phyloP scores from a whole-genome alignment of 2,329 filamentous ascomycete species.

The Penicillium sp. region DNA sequence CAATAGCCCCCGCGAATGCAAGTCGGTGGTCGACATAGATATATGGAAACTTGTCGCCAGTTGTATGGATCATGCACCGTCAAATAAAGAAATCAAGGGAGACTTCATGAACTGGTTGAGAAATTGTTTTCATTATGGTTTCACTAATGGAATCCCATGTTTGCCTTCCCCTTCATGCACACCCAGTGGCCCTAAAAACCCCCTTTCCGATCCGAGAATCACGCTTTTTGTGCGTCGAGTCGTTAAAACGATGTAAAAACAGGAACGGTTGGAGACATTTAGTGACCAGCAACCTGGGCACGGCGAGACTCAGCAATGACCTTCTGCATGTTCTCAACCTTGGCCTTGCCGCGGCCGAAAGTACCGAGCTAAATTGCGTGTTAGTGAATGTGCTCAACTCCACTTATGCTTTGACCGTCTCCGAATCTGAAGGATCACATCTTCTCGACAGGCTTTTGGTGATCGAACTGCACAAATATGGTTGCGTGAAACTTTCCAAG shows the following conservation, averaged over 20 bases:
- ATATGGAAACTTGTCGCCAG: not conserved
- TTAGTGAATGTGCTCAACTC: not conserved
- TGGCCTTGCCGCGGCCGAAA: slow-evolving; percentile 97
- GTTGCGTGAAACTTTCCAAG: not conserved
- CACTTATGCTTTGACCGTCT: not conserved
- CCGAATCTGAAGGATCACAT: not conserved
- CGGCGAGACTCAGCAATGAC: slow-evolving; percentile 96
- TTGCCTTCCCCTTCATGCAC: slow-evolving; percentile 31
- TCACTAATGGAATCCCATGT: slow-evolving; percentile 30
- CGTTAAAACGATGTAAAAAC: slow-evolving; percentile 30
- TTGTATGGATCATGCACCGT: not conserved
- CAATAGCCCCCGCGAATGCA: too few species aligned
- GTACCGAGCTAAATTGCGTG: slow-evolving; percentile 75
- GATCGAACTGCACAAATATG: not conserved
- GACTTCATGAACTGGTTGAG: slow-evolving; percentile 18
- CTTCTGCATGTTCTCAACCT: slow-evolving; percentile 98
- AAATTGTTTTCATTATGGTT: slow-evolving; percentile 33
- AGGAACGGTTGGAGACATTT: slow-evolving; percentile 42
- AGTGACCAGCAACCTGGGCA: slow-evolving; percentile 59
- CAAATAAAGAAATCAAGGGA: slow-evolving; percentile 4
- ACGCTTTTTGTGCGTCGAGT: slow-evolving; percentile 28
- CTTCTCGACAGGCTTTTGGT: not conserved
- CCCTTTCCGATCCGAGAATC: slow-evolving; percentile 29
- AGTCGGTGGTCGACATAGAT: too few species aligned
- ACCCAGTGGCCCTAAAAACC: slow-evolving; percentile 25